These are phyloP conservation scores for Colletotrichum abscissum DNA, from an alignment of 2,329 filamentous ascomycete genomes.

Conservation along the genomic window DNA sequence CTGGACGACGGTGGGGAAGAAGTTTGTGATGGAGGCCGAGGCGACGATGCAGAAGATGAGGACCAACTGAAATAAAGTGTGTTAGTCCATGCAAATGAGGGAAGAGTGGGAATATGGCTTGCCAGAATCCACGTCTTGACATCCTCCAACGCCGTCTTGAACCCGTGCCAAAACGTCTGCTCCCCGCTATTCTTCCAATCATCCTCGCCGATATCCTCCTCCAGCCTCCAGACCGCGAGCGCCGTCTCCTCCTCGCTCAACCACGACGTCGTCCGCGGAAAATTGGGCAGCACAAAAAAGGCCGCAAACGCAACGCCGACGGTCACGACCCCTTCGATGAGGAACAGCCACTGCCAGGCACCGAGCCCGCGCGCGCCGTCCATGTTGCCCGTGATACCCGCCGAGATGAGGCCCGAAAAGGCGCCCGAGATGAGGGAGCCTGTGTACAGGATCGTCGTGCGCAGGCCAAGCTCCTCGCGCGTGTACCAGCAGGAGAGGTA, in stretches of 20 bases:
- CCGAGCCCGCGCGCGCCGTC: slow-evolving; percentile 65
- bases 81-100: background rate
- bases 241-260: slow-evolving; percentile 52
- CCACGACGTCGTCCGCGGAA: slow-evolving; percentile 56
- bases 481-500: slow-evolving; percentile 77
- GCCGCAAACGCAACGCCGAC: slow-evolving; percentile 68
- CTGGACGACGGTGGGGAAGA: slow-evolving; percentile 77
- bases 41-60: slow-evolving; percentile 68
- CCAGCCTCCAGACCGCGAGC: slow-evolving; percentile 70
- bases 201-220: slow-evolving; percentile 73
- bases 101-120: background rate
- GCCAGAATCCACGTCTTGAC: slow-evolving; percentile 71
- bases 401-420: slow-evolving; percentile 74
- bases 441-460: slow-evolving; percentile 74
- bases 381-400: slow-evolving; percentile 75
- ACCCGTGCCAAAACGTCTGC: slow-evolving; percentile 66
- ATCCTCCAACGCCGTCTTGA: slow-evolving; percentile 66
- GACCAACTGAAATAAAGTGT: slow-evolving; percentile 52
- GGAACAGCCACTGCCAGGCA: slow-evolving; percentile 77
- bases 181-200: slow-evolving; percentile 69
- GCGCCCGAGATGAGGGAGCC: slow-evolving; percentile 77
- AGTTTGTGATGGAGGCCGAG: slow-evolving; percentile 72
- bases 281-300: slow-evolving; percentile 74
- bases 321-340: slow-evolving; percentile 76
- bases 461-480: slow-evolving; percentile 73